Conservation (phyloP, 2,329 filamentous ascomycete species). For the Gyromitra esculenta region DNA sequence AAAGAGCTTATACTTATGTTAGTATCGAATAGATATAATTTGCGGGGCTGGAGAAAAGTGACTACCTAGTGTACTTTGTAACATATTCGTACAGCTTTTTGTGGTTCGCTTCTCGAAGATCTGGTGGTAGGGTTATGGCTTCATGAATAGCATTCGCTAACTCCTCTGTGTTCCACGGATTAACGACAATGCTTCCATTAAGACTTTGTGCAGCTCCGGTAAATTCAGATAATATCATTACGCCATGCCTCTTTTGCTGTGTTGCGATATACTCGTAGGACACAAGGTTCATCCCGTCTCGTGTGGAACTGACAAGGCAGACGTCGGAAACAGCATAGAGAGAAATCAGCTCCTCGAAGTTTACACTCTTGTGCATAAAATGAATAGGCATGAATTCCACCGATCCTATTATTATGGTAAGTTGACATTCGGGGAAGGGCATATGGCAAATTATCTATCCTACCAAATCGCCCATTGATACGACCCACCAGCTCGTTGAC, state of each 20-base stretch:
- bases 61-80: constrained; percentile 88
- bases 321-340: constrained; percentile 58
- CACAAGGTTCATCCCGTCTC: constrained; percentile 98
- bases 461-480: constrained; percentile 93
- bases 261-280: constrained; percentile 98
- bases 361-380: constrained; percentile 95
- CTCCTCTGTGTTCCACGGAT: constrained; percentile 98
- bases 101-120: constrained; percentile 86
- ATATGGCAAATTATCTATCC: background rate
- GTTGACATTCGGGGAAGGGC: background rate
- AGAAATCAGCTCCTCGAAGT: constrained; percentile 86
- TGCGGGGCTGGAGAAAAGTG: background rate
- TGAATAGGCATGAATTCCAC: constrained; percentile 99
- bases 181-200: constrained; percentile 92
- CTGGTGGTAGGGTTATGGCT: constrained; percentile 93
- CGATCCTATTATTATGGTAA: constrained; percentile 68
- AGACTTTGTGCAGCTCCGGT: constrained; percentile 93
- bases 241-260: constrained; percentile 87
- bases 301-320: constrained; percentile 57
- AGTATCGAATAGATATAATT: background rate
- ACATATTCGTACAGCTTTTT: constrained; percentile 93
- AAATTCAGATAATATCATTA: constrained; percentile 96
- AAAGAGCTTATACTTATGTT: constrained; percentile 70
- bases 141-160: constrained; percentile 92
- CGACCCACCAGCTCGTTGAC: constrained; percentile 96